Conservation (phyloP, 2,329 filamentous ascomycete genomes). For the Trichoderma semiorbis region DNA sequence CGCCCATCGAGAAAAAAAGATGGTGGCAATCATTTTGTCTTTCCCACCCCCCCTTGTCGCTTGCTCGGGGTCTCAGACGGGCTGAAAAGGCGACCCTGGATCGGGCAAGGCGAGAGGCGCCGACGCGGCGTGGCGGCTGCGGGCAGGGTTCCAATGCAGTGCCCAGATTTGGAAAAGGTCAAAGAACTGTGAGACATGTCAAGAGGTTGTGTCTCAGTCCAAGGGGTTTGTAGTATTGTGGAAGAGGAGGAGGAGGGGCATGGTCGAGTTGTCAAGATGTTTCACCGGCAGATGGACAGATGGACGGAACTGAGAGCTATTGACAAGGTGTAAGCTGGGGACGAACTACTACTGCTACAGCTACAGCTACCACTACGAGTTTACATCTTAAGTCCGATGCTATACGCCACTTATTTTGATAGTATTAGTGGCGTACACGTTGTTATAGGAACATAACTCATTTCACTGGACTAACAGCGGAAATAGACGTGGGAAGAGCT, state of each 20-base stretch:
- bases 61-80: not conserved
- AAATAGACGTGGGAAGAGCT: not conserved
- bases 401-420: not conserved
- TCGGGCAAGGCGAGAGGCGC: conserved; percentile 1
- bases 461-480: not conserved
- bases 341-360: too few relatives aligned
- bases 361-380: too few relatives aligned
- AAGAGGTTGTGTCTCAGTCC: not conserved
- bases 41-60: not conserved
- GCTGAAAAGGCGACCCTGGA: conserved; percentile 5
- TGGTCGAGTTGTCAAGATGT: not conserved
- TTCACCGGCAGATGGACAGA: not conserved
- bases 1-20: conserved; percentile 8
- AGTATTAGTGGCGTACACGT: not conserved
- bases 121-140: not conserved
- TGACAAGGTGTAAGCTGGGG: not conserved
- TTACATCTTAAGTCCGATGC: not conserved
- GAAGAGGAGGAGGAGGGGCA: not conserved
- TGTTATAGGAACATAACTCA: not conserved
- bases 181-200: not conserved
- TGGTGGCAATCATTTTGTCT: not conserved
- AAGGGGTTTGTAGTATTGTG: too few relatives aligned
- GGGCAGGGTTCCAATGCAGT: not conserved
- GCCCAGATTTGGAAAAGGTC: not conserved
- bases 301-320: not conserved